These are phyloP conservation scores for Trypethelium eluteriae DNA, from an alignment of 495 filamentous ascomycete genomes.

Conservation along the genomic window DNA sequence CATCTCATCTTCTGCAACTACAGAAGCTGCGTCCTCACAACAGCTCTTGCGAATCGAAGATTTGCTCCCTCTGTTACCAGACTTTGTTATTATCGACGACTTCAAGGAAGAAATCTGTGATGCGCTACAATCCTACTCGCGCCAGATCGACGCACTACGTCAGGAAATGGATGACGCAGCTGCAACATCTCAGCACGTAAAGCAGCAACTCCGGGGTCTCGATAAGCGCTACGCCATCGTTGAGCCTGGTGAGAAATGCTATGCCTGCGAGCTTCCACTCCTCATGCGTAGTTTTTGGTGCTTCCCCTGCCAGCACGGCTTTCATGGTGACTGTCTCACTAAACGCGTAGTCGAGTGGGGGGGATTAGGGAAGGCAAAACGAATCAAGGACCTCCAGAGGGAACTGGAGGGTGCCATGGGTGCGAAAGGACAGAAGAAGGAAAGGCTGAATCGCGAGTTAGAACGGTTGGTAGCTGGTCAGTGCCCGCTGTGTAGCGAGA, in stretches of 20 bases:
- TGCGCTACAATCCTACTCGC: conserved; percentile 83
- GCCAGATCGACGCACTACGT: conserved; percentile 80
- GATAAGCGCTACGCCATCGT: conserved; percentile 92
- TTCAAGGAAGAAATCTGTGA: conserved; percentile 97
- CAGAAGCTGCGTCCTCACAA: neutral
- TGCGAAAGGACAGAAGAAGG: conserved; percentile 56
- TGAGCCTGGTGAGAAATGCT: conserved; percentile 90
- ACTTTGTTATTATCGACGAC: conserved; percentile 98
- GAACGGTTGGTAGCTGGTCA: conserved; percentile 75
- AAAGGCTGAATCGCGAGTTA: conserved; percentile 78
- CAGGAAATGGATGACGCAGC: conserved; percentile 93
- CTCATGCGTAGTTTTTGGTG: conserved; percentile 91
- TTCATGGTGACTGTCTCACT: conserved; percentile 88
- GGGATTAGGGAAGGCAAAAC: conserved; percentile 62
- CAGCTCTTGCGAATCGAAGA: conserved; percentile 83
- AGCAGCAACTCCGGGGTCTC: conserved; percentile 71
- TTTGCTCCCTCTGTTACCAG: conserved; percentile 94
- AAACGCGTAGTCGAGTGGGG: conserved; percentile 70
- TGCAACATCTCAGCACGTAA: conserved; percentile 79
- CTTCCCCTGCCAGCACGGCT: conserved; percentile 95
- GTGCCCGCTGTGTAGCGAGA: conserved; percentile 78
- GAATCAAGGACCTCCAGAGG: conserved; percentile 77
- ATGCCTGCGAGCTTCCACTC: conserved; percentile 74
- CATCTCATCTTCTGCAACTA: conserved; percentile 2
- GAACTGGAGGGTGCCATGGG: conserved; percentile 62